Percentiles rank a stretch among this genome's conserved stretches.
Conservation (phyloP, 805 yeast species). For the Jamesozyma spencerorum region DNA sequence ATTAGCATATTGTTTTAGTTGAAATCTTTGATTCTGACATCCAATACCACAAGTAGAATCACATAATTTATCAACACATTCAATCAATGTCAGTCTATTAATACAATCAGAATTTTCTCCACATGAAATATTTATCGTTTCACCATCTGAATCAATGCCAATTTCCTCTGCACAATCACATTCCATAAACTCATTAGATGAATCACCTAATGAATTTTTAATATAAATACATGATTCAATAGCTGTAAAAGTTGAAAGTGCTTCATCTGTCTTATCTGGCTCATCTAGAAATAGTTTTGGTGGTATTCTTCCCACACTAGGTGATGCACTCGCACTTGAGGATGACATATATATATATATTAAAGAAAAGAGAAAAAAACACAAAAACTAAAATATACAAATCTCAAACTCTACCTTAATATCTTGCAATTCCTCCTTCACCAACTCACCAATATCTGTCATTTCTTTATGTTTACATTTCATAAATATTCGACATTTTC, state of each 20-base stretch:
- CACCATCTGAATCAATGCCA: constrained; percentile 28
- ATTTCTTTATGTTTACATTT: no score
- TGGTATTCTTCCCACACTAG: neutral
- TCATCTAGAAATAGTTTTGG: constrained; percentile 27
- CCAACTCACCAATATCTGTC: no score
- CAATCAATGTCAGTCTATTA: constrained; percentile 84
- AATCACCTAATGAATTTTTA: constrained; percentile 50
- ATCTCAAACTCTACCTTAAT: no score
- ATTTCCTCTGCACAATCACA: constrained; percentile 66
- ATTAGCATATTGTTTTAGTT: constrained; percentile 57
- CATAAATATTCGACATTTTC: no score
- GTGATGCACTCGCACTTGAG: neutral
- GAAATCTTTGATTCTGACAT: constrained; percentile 87
- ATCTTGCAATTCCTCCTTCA: no score
- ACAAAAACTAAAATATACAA: no score
- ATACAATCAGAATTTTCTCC: constrained; percentile 83
- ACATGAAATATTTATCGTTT: constrained; percentile 53
- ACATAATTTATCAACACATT: constrained; percentile 66
- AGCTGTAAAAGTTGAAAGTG: constrained; percentile 46
- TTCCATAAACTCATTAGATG: constrained; percentile 68
- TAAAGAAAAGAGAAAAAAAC: neutral
- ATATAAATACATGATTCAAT: constrained; percentile 56
- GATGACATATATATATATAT: neutral
- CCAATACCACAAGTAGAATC: constrained; percentile 54
- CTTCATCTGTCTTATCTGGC: constrained; percentile 61